Conservation (phyloP, 176 grass and related monocot genomes). For the Carex kokanica region DNA sequence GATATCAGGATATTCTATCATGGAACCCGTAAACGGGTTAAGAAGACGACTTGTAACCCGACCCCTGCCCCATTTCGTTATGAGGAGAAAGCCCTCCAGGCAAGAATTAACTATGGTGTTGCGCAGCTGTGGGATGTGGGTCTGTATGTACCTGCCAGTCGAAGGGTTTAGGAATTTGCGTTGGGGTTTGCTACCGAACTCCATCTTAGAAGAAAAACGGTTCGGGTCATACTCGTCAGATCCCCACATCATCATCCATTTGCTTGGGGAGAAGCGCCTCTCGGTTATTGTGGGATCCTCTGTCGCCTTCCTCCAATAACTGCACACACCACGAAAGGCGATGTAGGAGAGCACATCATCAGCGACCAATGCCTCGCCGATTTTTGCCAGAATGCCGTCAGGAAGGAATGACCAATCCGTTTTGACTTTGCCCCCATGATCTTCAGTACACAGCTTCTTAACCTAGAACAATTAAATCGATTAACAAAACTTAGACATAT, state of each 20-base stretch:
- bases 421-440: neutral
- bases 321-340: neutral
- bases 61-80: neutral
- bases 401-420: neutral
- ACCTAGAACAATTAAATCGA: neutral
- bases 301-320: neutral
- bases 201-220: neutral
- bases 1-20: neutral
- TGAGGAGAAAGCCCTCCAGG: neutral
- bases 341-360: neutral
- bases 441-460: neutral
- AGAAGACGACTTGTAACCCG: neutral
- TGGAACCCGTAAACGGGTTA: neutral
- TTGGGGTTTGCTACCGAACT: neutral
- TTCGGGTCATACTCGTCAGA: neutral
- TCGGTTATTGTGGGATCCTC: neutral
- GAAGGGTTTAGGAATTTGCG: neutral
- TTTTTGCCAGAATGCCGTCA: neutral
- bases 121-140: neutral
- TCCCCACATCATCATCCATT: neutral
- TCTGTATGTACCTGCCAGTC: neutral
- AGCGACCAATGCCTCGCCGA: neutral
- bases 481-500: neutral
- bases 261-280: neutral
- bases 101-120: neutral